Conservation (phyloP, 192 early-diverging fungal genomes). For the Coemansia sp. region DNA sequence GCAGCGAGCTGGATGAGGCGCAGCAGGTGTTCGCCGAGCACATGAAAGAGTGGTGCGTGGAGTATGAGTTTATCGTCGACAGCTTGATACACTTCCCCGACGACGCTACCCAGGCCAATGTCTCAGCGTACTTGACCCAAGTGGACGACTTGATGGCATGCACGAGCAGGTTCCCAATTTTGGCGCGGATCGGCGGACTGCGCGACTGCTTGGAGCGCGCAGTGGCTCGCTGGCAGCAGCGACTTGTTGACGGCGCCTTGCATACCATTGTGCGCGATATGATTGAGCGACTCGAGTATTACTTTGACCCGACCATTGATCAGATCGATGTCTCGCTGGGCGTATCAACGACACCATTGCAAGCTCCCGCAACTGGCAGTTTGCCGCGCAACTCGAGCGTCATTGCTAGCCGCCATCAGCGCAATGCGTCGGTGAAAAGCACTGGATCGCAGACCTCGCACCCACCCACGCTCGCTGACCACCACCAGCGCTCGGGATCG, state of each 20-base stretch:
- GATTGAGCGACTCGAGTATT: slow-evolving; percentile 51
- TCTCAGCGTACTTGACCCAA: slow-evolving; percentile 25
- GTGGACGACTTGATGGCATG: slow-evolving; percentile 33
- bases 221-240: slow-evolving; percentile 38
- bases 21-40: slow-evolving; percentile 30
- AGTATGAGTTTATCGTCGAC: slow-evolving; percentile 52
- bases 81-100: slow-evolving; percentile 41
- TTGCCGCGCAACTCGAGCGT: slow-evolving; percentile 19
- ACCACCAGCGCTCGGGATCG: slow-evolving; percentile 32
- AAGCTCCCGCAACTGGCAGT: background rate
- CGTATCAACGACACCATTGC: background rate
- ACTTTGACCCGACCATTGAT: slow-evolving; percentile 44
- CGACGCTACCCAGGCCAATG: slow-evolving; percentile 15
- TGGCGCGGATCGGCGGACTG: slow-evolving; percentile 47
- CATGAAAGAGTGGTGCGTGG: slow-evolving; percentile 32
- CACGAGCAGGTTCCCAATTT: slow-evolving; percentile 23
- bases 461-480: background rate
- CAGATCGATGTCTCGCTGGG: background rate
- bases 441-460: slow-evolving; percentile 32
- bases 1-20: slow-evolving; percentile 22
- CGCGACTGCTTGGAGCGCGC: slow-evolving; percentile 30
- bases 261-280: slow-evolving; percentile 42
- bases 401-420: slow-evolving; percentile 29
- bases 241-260: slow-evolving; percentile 33
- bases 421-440: slow-evolving; percentile 34